Evolutionary conservation across 2,329 filamentous ascomycete species (phyloP), one percentile per base, ranked within the genome.

Genomic region (Stagonosporopsis rhizophila): DNA sequence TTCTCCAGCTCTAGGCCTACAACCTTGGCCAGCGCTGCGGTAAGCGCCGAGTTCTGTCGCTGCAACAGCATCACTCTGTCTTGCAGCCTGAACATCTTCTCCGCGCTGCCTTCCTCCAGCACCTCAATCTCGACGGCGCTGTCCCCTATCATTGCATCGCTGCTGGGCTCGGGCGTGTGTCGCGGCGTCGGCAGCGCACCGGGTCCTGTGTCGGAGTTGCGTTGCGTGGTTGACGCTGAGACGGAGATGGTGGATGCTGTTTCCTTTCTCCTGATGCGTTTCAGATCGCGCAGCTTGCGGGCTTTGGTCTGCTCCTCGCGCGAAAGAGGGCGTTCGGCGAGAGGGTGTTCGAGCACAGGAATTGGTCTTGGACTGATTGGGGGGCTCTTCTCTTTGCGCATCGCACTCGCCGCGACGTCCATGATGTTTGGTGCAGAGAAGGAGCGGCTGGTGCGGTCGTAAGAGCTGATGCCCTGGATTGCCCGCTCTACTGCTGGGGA

Each of bases 241-340:
- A 38, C 22, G 5, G 38, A 47, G n/a, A 44, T 42, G 25, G 62
- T 54, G 20, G 61, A 46, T 3, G 38, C 30, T 1, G 48, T 15
- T 17, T 61, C 60, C 30, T 65, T 70, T 1, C 60, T 58, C 39
- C 66, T 67, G 6, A 65, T 53, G 22, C 61, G 68, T 32, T 69
- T 60, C 46, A 72, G 44, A 47, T 73, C 68, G 20, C 68, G 59
- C 17, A 72, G 37, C 40, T 70, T 70, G 20, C 68, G 56, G 3
- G 60, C 61, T 37, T 65, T 57, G 5, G 65, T 67, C 45, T 62
- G 57, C 35, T 71, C 67, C 19, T 65, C 62, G n/a, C 65, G 59
- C 5, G 58, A 41, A 4, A 58, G 15, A 41, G 37, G 53, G n/a
- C 50, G 44, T 15, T 56, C 53, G 23, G 58, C 50, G 2, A 73